Base-by-base conservation (phyloP, 1,284 basidiomycete genomes). In the Cryptococcus sp. region DNA sequence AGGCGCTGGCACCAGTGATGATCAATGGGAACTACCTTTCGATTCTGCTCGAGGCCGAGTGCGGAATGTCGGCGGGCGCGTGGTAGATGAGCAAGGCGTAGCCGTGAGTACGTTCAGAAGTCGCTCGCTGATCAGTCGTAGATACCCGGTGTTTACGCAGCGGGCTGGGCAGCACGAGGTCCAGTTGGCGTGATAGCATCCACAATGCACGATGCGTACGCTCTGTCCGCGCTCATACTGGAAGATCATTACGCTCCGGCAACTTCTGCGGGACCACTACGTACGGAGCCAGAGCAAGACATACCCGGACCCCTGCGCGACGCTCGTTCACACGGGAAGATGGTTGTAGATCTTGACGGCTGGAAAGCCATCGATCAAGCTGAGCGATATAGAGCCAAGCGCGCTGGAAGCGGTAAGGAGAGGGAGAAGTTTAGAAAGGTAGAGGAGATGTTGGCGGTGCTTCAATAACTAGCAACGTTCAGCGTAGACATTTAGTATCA, bases 171-270 rank as follows among this genome's bases (percentile, higher is more conserved):
- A 0, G 89, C 93, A 0, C 86, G 86, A 13, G 96, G 95, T 22
- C 93, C 95, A 0, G 87, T 87, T 47, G 95, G 96, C 5, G 93
- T 99, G 15, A 85, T 99, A 48, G 94, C 92, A 0, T 84, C 88
- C 17, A 98, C 96, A 23, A 94, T 99, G 93, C 86, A 92, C 77
- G 86, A 97, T 75, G 91, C 95, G 17, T 93, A 93, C 72, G 81
- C 76, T 64, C 66, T 79, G 64, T 63, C 74, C 27, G 60, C 67
- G 41, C 23, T 57, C 16, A 57, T 79, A 31, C 50, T 79, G 1
- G 60, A 62, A 16, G 77, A 79, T 54, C 68, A 74, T 35, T 66
- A 64, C 47, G 42, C 48, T 3, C 19, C 62, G 15, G n/a, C 45
- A 27, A 50, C 50, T 8, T 13, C 17, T 3, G 39, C 40, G 20